Conservation (phyloP, 257 asterid species). For the Forsythia suspensa region DNA sequence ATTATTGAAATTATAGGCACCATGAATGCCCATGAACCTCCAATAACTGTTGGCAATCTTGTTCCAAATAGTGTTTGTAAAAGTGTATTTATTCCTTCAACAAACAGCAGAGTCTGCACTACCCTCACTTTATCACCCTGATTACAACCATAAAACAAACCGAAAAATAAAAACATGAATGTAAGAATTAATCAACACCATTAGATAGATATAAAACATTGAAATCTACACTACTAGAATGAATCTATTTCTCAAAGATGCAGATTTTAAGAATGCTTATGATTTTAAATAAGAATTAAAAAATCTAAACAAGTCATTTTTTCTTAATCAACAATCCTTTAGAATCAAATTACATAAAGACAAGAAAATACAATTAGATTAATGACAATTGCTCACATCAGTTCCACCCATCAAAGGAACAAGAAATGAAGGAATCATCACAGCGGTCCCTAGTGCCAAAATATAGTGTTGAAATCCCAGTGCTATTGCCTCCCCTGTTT, state of each 20-base stretch:
- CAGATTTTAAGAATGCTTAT: background rate
- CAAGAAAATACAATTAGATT: background rate
- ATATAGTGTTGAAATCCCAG: slow-evolving; percentile 96
- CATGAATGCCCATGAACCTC: slow-evolving; percentile 99
- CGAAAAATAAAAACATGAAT: background rate
- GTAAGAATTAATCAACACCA: background rate
- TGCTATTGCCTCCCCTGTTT: slow-evolving; percentile 80
- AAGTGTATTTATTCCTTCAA: slow-evolving; percentile 82
- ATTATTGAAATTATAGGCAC: slow-evolving; percentile 88
- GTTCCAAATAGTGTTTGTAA: slow-evolving; percentile 93
- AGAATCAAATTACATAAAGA: background rate
- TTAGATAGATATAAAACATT: background rate
- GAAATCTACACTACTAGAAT: background rate
- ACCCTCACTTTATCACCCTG: slow-evolving; percentile 94
- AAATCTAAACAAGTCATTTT: background rate
- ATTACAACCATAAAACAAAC: slow-evolving; percentile 11
- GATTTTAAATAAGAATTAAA: background rate
- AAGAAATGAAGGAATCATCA: slow-evolving; percentile 91
- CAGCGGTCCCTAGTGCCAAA: slow-evolving; percentile 88
- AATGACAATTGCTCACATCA: slow-evolving; percentile 50
- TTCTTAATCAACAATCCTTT: background rate
- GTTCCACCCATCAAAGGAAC: slow-evolving; percentile 97
- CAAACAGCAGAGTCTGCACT: slow-evolving; percentile 86
- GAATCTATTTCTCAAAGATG: background rate
- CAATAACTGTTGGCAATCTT: slow-evolving; percentile 85